Evolutionary conservation across 2,329 filamentous ascomycete genomes (phyloP).

Genomic region (Cladophialophora immunda): DNA sequence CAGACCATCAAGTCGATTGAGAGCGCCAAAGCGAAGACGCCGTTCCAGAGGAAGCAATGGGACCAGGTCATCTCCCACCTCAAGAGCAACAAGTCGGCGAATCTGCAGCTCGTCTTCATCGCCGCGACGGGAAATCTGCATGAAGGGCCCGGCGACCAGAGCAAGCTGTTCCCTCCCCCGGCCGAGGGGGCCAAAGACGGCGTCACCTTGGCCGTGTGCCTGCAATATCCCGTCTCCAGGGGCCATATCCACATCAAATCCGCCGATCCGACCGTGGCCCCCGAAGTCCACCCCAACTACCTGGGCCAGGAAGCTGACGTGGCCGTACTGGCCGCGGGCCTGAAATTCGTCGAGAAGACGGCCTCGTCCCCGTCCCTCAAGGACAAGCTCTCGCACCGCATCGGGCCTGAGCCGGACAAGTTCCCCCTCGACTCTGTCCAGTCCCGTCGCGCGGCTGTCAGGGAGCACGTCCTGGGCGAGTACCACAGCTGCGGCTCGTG

Average conservation of each 20-base stretch:
- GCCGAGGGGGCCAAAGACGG: conserved; percentile 55
- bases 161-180: conserved; percentile 50
- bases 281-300: conserved; percentile 56
- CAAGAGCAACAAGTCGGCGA: conserved; percentile 48
- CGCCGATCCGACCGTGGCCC: conserved; percentile 45
- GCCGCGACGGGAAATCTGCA: conserved; percentile 43
- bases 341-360: conserved; percentile 33
- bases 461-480: conserved; percentile 32
- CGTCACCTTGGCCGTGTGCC: conserved; percentile 57
- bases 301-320: conserved; percentile 54
- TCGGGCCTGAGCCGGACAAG: conserved; percentile 24
- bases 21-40: conserved; percentile 39
- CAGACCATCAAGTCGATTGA: conserved; percentile 45
- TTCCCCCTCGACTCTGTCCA: conserved; percentile 28
- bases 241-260: conserved; percentile 58
- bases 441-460: conserved; percentile 26
- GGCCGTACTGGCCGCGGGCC: conserved; percentile 48
- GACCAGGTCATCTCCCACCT: conserved; percentile 47
- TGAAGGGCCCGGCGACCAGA: conserved; percentile 51
- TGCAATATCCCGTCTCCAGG: conserved; percentile 62
- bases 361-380: conserved; percentile 20
- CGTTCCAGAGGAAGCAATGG: conserved; percentile 48
- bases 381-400: conserved; percentile 30
- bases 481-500: conserved; percentile 44
- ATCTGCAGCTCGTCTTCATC: conserved; percentile 49